Percentiles rank a stretch among this genome's conserved stretches.
These are phyloP conservation scores for Blepharisma japonicum DNA, from an alignment of 73 alveolate genomes.

Conservation along the genomic window DNA sequence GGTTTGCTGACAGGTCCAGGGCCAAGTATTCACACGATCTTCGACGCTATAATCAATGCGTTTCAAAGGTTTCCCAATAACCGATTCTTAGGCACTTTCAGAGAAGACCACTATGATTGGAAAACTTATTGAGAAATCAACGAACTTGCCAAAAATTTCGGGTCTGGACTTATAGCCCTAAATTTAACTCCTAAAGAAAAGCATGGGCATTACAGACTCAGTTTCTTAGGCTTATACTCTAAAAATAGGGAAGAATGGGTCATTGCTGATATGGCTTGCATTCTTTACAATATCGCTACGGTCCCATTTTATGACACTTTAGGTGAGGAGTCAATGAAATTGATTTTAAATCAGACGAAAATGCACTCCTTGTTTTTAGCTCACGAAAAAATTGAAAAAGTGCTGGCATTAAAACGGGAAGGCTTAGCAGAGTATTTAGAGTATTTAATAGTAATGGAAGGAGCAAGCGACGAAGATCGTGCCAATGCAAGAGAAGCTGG, in stretches of 20 bases:
- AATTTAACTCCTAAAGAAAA: neutral
- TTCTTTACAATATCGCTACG: conserved; percentile 30
- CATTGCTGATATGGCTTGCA: conserved; percentile 44
- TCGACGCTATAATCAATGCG: neutral
- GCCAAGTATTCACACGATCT: neutral
- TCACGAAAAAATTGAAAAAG: conserved; percentile 30
- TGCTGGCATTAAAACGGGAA: conserved; percentile 19
- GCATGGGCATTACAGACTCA: conserved; percentile 23
- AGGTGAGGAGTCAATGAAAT: conserved; percentile 39
- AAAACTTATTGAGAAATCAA: conserved; percentile 1
- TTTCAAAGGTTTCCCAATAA: neutral
- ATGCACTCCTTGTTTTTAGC: conserved; percentile 36
- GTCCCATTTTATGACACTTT: conserved; percentile 49
- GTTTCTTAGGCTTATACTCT: conserved; percentile 4
- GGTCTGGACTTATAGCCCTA: neutral
- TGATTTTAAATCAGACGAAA: conserved; percentile 44
- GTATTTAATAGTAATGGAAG: conserved; percentile 40
- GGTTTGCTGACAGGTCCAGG: conserved; percentile 11
- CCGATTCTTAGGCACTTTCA: neutral
- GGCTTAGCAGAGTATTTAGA: conserved; percentile 27
- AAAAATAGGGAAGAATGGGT: conserved; percentile 44
- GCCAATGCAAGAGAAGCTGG: conserved; percentile 30
- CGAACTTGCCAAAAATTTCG: neutral
- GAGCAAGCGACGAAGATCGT: conserved; percentile 43
- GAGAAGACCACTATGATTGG: conserved; percentile 11